Evolutionary conservation across 345 rosid genomes (phyloP).

Genomic region (Brassica nigra): DNA sequence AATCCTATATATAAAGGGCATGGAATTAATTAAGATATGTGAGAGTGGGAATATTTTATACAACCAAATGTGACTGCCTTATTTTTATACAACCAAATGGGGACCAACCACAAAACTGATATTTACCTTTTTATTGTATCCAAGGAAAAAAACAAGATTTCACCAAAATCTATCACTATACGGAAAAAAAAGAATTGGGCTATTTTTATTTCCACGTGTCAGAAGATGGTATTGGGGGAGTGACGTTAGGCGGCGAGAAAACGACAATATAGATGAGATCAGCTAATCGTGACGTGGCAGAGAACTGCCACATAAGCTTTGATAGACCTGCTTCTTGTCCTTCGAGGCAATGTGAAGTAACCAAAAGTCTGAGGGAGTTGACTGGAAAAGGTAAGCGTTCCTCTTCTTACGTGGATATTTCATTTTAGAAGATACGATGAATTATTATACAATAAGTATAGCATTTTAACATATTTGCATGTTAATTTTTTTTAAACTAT

Average conservation of each 20-base stretch:
- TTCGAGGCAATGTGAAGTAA: neutral
- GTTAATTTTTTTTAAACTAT: neutral
- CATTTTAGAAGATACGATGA: neutral
- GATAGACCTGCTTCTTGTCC: neutral
- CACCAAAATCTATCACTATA: constrained; percentile 28
- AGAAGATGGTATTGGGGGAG: neutral
- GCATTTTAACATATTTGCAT: neutral
- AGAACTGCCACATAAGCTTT: neutral
- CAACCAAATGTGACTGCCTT: constrained; percentile 42
- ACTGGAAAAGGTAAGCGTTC: neutral
- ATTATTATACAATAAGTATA: neutral
- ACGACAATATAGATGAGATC: constrained; percentile 26
- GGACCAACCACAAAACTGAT: constrained; percentile 30
- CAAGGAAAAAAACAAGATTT: constrained; percentile 24
- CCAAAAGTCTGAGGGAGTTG: constrained; percentile 21
- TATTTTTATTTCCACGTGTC: constrained; percentile 1
- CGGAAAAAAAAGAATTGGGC: constrained; percentile 11
- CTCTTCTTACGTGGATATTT: neutral
- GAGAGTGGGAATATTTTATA: constrained; percentile 33
- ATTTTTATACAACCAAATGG: constrained; percentile 7
- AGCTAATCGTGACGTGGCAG: constrained; percentile 21
- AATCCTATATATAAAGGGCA: constrained; percentile 37
- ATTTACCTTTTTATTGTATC: neutral
- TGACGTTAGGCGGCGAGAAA: constrained; percentile 39
- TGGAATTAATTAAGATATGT: constrained; percentile 22